A percentile compares a stretch with the other conserved stretches of the same genome.
These are phyloP conservation scores for Pythium biforme DNA, from an alignment of 352 stramenopile genomes.

Conservation along the genomic window DNA sequence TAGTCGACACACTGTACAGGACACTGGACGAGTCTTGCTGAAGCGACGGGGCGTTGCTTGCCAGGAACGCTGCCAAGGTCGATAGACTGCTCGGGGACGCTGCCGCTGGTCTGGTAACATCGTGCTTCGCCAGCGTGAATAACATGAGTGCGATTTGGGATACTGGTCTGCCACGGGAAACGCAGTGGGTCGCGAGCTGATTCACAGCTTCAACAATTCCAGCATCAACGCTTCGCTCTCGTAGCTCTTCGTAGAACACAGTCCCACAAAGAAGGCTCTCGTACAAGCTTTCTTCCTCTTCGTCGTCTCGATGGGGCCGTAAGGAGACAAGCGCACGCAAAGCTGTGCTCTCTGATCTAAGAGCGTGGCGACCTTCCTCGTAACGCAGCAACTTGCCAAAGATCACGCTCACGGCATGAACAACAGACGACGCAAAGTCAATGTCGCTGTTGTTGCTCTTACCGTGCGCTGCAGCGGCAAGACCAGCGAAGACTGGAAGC, in stretches of 20 bases:
- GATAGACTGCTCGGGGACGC: constrained; percentile 36
- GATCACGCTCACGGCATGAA: constrained; percentile 46
- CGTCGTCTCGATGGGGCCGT: not conserved
- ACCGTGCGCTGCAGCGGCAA: constrained; percentile 14
- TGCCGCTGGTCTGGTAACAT: constrained; percentile 42
- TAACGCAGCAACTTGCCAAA: constrained; percentile 61
- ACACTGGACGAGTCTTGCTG: constrained; percentile 27
- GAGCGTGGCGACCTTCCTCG: constrained; percentile 37
- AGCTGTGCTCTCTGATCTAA: constrained; percentile 44
- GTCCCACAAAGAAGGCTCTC: constrained; percentile 52
- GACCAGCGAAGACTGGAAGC: constrained; percentile 40
- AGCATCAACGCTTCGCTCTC: constrained; percentile 47
- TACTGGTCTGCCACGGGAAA: not conserved
- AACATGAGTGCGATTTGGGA: constrained; percentile 44
- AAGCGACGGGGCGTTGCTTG: constrained; percentile 5
- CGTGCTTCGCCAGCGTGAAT: constrained; percentile 50
- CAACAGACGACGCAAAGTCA: constrained; percentile 19
- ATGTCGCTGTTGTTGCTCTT: not conserved
- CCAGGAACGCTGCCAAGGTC: constrained; percentile 36
- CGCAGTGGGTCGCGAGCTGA: constrained; percentile 15
- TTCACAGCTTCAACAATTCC: constrained; percentile 56
- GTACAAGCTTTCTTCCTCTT: constrained; percentile 25
- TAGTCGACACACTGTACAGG: constrained; percentile 40
- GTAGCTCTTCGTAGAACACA: constrained; percentile 54
- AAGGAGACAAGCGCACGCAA: constrained; percentile 48